These are phyloP conservation scores for Pouteria glomerata DNA, from an alignment of 148 eudicot species.

Conservation along the genomic window DNA sequence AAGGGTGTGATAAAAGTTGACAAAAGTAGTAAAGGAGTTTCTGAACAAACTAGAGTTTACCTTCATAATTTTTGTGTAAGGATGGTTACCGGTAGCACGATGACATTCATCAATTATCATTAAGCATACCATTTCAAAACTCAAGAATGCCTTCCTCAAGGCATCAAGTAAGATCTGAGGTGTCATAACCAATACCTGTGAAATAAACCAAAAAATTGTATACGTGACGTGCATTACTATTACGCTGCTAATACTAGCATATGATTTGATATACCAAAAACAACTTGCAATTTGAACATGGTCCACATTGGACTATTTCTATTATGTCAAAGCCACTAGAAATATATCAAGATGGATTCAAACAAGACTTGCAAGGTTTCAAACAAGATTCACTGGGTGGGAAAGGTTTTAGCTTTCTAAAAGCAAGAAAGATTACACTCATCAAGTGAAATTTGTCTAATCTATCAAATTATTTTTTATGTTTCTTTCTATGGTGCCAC, in stretches of 20 bases:
- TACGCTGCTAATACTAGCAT: neutral
- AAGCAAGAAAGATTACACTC: too few species aligned
- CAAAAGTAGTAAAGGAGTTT: neutral
- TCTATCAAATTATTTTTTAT: too few species aligned
- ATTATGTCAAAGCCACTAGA: neutral
- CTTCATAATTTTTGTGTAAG: conserved; percentile 54
- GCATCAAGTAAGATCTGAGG: conserved; percentile 62
- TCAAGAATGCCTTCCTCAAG: conserved; percentile 46
- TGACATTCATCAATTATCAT: conserved; percentile 64
- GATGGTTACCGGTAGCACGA: conserved; percentile 55
- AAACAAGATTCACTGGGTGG: too few species aligned
- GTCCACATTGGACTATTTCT: neutral
- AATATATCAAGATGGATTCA: neutral
- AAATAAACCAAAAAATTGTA: neutral
- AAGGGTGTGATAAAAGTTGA: neutral
- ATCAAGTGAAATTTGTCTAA: too few species aligned
- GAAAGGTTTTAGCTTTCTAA: too few species aligned
- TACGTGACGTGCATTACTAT: neutral
- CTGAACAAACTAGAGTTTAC: conserved; percentile 22
- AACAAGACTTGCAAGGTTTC: neutral
- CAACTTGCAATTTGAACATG: neutral
- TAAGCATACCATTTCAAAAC: conserved; percentile 33
- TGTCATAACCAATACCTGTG: conserved; percentile 61
- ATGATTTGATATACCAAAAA: neutral
- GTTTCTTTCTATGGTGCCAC: too few species aligned